Percentiles rank a stretch among this genome's conserved stretches.
phyloP scores from a whole-genome alignment of 331 rosid species.

The Quercus phellos region DNA sequence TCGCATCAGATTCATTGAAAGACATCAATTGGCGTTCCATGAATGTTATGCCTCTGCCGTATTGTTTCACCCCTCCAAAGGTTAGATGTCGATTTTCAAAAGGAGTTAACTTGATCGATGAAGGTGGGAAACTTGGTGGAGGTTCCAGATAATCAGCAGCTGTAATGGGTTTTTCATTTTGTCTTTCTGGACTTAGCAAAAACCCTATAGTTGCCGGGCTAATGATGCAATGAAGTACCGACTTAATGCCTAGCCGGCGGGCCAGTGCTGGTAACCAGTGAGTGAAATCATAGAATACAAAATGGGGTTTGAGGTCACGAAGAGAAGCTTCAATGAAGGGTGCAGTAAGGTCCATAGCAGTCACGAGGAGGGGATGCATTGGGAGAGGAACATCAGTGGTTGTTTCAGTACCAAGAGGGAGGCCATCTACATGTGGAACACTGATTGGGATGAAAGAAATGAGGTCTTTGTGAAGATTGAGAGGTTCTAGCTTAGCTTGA shows the following conservation, averaged over 20 bases:
- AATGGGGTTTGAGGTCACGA: conserved; percentile 6
- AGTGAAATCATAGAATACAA: conserved; percentile 17
- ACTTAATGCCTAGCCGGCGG: neutral
- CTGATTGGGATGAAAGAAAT: no score
- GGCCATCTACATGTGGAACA: conserved; percentile 11
- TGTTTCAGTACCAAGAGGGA: neutral
- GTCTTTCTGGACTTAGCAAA: neutral
- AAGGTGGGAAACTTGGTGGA: neutral
- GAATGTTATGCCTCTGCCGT: neutral
- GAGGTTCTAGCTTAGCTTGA: conserved; percentile 4
- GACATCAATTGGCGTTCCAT: neutral
- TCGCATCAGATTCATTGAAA: neutral
- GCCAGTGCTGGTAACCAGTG: conserved; percentile 6
- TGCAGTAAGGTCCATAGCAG: conserved; percentile 20
- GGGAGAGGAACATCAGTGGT: conserved; percentile 8
- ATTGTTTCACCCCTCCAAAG: neutral
- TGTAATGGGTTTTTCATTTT: neutral
- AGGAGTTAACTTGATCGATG: neutral
- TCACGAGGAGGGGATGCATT: neutral
- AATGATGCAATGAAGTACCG: neutral
- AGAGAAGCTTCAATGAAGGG: conserved; percentile 2
- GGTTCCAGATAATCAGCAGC: neutral
- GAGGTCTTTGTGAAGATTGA: conserved; percentile 11
- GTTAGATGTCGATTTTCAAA: neutral
- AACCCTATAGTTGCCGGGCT: conserved; percentile 11